These are phyloP conservation scores for Diaporthe citrichinensis DNA, from an alignment of 2,329 filamentous ascomycete genomes.

Conservation along the genomic window DNA sequence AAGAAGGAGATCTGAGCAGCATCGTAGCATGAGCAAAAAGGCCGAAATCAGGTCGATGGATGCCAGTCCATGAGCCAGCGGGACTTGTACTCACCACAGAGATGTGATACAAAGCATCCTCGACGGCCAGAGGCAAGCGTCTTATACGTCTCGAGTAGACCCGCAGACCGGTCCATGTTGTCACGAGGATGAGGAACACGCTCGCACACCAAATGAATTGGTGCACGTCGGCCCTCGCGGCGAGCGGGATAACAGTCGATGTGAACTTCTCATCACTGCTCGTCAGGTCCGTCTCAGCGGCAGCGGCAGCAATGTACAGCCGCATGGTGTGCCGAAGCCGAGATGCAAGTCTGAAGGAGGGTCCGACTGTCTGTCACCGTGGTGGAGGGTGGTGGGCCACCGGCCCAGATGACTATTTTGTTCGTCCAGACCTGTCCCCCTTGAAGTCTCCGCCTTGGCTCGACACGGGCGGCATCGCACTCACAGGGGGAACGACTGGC, in stretches of 20 bases:
- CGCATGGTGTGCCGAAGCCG: conserved; percentile 6
- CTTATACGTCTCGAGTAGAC: conserved; percentile 34
- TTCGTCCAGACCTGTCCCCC: neutral
- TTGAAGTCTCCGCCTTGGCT: neutral
- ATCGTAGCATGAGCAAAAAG: neutral
- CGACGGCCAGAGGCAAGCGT: conserved; percentile 15
- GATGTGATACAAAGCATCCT: conserved; percentile 31
- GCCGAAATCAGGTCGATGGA: too few species aligned
- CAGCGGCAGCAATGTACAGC: conserved; percentile 6
- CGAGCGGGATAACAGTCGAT: conserved; percentile 22
- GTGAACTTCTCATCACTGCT: conserved; percentile 8
- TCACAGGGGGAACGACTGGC: conserved; percentile 4
- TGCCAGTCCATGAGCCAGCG: neutral
- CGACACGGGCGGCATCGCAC: neutral
- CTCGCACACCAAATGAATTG: conserved; percentile 35
- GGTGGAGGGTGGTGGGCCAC: neutral
- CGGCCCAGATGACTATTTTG: conserved; percentile 7
- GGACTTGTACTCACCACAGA: conserved; percentile 12
- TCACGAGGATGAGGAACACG: conserved; percentile 26
- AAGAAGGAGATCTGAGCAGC: conserved; percentile 11
- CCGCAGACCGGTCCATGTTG: conserved; percentile 35
- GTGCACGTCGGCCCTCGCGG: conserved; percentile 9
- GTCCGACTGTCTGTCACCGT: conserved; percentile 5
- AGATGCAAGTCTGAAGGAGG: conserved; percentile 16
- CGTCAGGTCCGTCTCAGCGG: neutral